Conservation (phyloP, 148 eudicot species). For the Vaccinium vitisidaea region DNA sequence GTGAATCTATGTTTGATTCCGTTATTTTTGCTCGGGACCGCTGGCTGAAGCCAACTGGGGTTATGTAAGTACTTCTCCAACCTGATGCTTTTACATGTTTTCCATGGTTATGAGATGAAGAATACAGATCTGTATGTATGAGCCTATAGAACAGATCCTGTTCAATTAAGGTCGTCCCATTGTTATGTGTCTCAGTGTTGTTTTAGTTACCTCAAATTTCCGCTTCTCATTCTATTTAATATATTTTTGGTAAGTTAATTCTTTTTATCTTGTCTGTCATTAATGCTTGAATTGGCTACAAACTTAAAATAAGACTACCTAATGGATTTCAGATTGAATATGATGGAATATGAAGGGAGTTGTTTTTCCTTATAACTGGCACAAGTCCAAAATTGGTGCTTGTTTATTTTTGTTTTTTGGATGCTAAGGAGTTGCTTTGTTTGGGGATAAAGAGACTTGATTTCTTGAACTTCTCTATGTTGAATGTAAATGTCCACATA, state of each 20-base stretch:
- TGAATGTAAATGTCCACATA: background rate
- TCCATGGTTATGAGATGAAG: background rate
- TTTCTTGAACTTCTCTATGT: background rate
- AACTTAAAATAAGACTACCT: background rate
- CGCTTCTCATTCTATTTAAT: background rate
- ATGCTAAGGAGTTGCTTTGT: background rate
- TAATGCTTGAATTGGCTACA: background rate
- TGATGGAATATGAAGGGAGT: background rate
- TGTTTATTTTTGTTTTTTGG: background rate
- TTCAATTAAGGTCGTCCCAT: background rate
- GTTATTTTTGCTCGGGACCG: conserved; percentile 94
- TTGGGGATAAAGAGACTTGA: background rate
- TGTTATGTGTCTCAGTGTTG: background rate
- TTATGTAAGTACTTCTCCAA: conserved; percentile 60
- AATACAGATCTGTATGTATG: background rate
- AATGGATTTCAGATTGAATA: background rate
- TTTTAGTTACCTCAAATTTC: background rate
- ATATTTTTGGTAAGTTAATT: no score
- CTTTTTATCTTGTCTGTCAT: background rate
- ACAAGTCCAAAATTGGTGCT: background rate
- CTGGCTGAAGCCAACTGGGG: conserved; percentile 91
- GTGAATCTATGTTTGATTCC: conserved; percentile 99
- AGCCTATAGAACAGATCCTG: background rate
- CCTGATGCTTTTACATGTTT: conserved; percentile 8
- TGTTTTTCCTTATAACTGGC: background rate